Conservation (phyloP, 75 land plant species). For the Cupressus sempervirens region DNA sequence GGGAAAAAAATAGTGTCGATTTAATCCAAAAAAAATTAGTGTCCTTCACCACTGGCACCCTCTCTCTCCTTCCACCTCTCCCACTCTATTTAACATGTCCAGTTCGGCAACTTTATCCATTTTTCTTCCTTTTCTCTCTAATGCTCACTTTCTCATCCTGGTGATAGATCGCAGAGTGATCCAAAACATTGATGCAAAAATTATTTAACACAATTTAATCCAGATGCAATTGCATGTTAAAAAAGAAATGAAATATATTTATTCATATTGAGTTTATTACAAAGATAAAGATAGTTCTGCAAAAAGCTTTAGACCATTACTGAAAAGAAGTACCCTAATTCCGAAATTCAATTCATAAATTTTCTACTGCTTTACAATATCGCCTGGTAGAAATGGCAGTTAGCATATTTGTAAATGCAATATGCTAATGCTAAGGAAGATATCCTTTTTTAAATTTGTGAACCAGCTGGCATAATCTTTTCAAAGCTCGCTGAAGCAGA, state of each 20-base stretch:
- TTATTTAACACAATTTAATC: too few relatives aligned
- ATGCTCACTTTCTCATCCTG: too few relatives aligned
- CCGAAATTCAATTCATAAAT: background rate
- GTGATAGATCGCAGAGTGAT: too few relatives aligned
- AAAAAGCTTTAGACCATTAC: background rate
- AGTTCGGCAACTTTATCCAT: too few relatives aligned
- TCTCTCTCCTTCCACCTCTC: too few relatives aligned
- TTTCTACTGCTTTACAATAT: background rate
- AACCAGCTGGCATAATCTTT: background rate
- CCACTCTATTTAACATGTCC: too few relatives aligned
- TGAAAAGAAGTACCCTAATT: background rate
- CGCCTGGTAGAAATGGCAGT: background rate
- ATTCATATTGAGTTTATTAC: background rate
- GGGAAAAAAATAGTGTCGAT: background rate
- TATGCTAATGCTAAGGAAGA: background rate
- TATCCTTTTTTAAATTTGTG: background rate
- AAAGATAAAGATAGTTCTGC: background rate
- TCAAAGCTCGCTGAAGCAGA: background rate
- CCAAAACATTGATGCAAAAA: too few relatives aligned
- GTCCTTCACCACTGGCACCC: too few relatives aligned
- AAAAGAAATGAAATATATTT: background rate
- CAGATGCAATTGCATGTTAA: too few relatives aligned
- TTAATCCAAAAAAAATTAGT: too few relatives aligned
- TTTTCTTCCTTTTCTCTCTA: too few relatives aligned
- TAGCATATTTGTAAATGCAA: background rate